These are phyloP conservation scores for Amyloporia xantha DNA, from an alignment of 768 basidiomycete genomes.

Conservation along the genomic window DNA sequence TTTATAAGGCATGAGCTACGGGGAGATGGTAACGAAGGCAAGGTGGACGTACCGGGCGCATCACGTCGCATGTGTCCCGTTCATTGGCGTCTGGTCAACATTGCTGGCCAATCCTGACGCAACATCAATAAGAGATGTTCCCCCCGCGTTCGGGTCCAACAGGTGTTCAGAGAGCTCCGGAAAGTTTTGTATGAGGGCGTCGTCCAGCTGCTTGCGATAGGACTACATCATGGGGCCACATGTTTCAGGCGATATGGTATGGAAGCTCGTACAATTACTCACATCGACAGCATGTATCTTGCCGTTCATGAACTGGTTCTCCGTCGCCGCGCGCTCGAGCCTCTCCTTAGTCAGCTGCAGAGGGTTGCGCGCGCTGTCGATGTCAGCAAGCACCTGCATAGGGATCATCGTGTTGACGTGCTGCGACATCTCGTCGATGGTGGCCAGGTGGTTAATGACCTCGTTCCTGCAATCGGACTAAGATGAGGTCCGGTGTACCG, in stretches of 20 bases:
- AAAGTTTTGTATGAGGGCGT: constrained; percentile 65
- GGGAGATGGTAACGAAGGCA: too few relatives aligned
- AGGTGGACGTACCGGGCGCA: background rate
- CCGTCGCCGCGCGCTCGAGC: constrained; percentile 76
- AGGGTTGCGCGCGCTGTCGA: constrained; percentile 76
- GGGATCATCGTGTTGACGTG: constrained; percentile 61
- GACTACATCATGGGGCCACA: constrained; percentile 39
- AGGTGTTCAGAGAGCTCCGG: constrained; percentile 46
- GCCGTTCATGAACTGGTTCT: constrained; percentile 90
- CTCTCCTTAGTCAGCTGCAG: constrained; percentile 77
- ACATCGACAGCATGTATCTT: constrained; percentile 78
- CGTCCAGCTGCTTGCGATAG: constrained; percentile 60
- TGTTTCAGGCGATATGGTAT: background rate
- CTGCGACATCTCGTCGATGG: constrained; percentile 64
- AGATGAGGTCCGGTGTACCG: background rate
- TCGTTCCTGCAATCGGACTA: constrained; percentile 48
- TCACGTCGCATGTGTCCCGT: background rate
- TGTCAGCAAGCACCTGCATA: constrained; percentile 67
- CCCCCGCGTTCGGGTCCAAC: background rate
- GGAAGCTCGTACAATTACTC: constrained; percentile 2
- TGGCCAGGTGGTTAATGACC: constrained; percentile 58
- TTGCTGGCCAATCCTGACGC: background rate
- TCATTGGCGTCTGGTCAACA: constrained; percentile 1
- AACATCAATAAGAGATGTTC: background rate
- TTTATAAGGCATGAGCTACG: too few relatives aligned